Evolutionary conservation across 2,329 filamentous ascomycete genomes (phyloP).

Genomic region (Talaromyces sp.): DNA sequence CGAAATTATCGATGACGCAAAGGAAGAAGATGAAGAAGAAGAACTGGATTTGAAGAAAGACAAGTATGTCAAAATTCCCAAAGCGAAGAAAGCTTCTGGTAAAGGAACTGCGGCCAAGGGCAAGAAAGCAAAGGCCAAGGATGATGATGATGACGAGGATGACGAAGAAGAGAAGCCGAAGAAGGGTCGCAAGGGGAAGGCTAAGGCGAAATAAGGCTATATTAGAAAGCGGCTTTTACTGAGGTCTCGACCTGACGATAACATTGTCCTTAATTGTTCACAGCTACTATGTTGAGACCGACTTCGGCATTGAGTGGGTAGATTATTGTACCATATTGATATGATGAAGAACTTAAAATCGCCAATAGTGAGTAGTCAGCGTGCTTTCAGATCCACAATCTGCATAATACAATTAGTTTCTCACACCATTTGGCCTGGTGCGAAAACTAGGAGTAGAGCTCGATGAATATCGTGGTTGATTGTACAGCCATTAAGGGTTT

Average conservation of each 20-base stretch:
- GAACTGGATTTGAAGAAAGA: slow-evolving; percentile 86
- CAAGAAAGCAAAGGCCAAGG: slow-evolving; percentile 37
- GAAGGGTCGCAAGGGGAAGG: slow-evolving; percentile 42
- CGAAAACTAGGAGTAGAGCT: too few relatives aligned
- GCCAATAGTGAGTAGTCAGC: not conserved
- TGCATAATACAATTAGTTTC: too few relatives aligned
- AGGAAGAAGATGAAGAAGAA: slow-evolving; percentile 66
- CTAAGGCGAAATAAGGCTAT: slow-evolving; percentile 26
- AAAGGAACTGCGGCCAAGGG: slow-evolving; percentile 30
- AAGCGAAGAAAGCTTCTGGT: slow-evolving; percentile 44
- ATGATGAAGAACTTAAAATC: not conserved
- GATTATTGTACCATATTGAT: not conserved
- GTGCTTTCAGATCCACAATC: too few relatives aligned
- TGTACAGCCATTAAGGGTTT: not conserved
- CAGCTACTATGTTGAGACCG: not conserved
- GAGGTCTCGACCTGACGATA: not conserved
- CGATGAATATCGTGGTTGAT: not conserved
- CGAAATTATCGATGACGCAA: slow-evolving; percentile 54
- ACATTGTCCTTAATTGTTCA: not conserved
- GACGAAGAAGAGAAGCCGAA: slow-evolving; percentile 55
- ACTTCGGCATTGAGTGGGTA: not conserved
- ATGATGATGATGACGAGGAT: slow-evolving; percentile 42
- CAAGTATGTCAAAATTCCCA: slow-evolving; percentile 92
- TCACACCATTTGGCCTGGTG: too few relatives aligned
- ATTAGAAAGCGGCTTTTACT: not conserved